Evolutionary conservation across 257 asterid species (phyloP), one percentile per base, ranked within the genome.

Genomic region (Jaltomata sinuosa): DNA sequence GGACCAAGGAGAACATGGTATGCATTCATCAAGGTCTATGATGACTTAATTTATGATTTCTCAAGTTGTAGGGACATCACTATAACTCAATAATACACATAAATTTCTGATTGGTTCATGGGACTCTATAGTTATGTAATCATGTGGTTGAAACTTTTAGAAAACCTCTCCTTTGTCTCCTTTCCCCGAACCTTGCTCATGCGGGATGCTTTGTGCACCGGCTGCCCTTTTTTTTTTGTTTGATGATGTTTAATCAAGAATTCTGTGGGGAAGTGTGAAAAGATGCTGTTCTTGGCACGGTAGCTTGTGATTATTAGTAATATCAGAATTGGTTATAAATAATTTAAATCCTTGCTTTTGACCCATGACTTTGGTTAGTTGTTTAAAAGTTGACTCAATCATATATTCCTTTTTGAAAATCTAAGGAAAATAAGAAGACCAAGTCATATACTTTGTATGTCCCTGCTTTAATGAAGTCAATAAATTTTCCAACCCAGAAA

Each of bases 1-100:
- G 85, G 69, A 55, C 84, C 82, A 64, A 50, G 74, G 83, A 82
- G 81, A 86, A 85, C 80, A 85, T 64, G 90, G 89, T 86, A 79
- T 31, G 68, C 82, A 84, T 83, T 78, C 47, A 57, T 82, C 88
- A 76, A 76, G 84, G 65, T 84, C 76, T 36, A 68, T 68, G 50
- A 68, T 68, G 16, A 74, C 59, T 25, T 25, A 45, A 74, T 74
- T 45, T 82, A 61, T 85, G 55, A 84, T 74, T 55, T 32, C 19
- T 74, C 78, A 72, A 83, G 34, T 79, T 74, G 31, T 78, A 81
- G 86, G 49, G 77, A 65, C 72, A 59, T 57, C 67, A 50, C 32
- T 49, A 29, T 64, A 79, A 65, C 54, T 25, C 18, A 38, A 81
- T 22, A 40, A n/a, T 42, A 22, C 36, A 25, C 36, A 72, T 72